These are phyloP conservation scores for Plantago elongata DNA, from an alignment of 257 asterid species.

Conservation along the genomic window DNA sequence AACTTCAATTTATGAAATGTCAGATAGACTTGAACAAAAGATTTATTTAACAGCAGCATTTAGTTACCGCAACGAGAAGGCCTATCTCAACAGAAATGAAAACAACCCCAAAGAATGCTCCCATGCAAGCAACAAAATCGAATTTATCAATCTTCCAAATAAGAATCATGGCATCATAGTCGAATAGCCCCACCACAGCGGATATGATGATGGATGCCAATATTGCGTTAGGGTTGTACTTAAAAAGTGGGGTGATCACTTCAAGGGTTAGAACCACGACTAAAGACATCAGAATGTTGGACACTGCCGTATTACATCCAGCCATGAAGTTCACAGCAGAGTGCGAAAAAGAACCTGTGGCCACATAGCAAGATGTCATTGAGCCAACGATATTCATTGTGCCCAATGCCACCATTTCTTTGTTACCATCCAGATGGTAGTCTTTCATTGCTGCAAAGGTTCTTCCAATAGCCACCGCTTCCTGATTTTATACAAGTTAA, in stretches of 20 bases:
- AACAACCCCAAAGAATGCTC: constrained; percentile 75
- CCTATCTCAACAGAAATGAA: constrained; percentile 61
- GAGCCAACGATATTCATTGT: constrained; percentile 71
- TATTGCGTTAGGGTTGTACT: constrained; percentile 70
- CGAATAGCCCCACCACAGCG: constrained; percentile 55
- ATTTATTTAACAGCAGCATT: not conserved
- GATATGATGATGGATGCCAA: constrained; percentile 70
- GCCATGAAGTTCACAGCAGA: constrained; percentile 59
- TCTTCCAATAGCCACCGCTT: constrained; percentile 79
- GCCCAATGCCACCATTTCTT: constrained; percentile 79
- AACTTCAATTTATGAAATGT: not conserved
- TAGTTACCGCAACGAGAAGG: constrained; percentile 62
- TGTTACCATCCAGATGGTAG: constrained; percentile 71
- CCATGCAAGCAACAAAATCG: constrained; percentile 74
- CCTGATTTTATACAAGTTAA: constrained; percentile 31
- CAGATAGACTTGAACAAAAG: not conserved
- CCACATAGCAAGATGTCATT: constrained; percentile 64
- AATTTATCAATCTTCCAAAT: constrained; percentile 71
- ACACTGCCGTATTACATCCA: constrained; percentile 62
- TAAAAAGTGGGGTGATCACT: constrained; percentile 62
- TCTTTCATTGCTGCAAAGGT: constrained; percentile 76
- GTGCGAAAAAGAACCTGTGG: constrained; percentile 48
- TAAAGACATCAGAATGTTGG: constrained; percentile 63
- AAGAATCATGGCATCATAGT: constrained; percentile 46
- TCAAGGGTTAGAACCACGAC: constrained; percentile 50